phyloP scores from a whole-genome alignment of 1,139 yeast genomes.

The Meyerozyma guilliermondii region DNA sequence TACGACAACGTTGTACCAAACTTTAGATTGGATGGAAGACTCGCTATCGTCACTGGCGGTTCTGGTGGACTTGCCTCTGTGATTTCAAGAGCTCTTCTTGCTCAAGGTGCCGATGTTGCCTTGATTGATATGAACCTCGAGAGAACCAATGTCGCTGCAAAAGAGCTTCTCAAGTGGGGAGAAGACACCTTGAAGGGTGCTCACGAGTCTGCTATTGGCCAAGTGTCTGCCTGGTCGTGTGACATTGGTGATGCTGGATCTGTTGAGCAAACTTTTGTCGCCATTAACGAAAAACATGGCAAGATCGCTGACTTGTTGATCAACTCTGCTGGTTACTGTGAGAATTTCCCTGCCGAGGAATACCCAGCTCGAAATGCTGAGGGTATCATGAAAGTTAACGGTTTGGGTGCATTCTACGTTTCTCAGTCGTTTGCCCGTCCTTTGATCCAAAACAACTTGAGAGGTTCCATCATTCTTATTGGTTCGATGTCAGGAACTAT shows the following conservation, averaged over 20 bases:
- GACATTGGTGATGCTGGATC: conserved; percentile 63
- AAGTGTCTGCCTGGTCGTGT: conserved; percentile 69
- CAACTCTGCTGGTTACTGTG: conserved; percentile 83
- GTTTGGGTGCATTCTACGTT: conserved; percentile 71
- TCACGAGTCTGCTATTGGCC: conserved; percentile 34
- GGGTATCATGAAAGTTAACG: conserved; percentile 63
- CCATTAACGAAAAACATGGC: conserved; percentile 53
- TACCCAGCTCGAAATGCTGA: conserved; percentile 72
- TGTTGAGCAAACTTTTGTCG: conserved; percentile 51
- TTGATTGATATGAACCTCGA: conserved; percentile 66
- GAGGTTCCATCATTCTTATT: conserved; percentile 40
- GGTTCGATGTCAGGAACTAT: conserved; percentile 49
- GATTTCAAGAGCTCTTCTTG: conserved; percentile 61
- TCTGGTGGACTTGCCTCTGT: conserved; percentile 76
- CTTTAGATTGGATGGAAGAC: conserved; percentile 65
- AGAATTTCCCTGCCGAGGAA: conserved; percentile 71
- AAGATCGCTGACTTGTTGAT: conserved; percentile 61
- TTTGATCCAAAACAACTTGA: conserved; percentile 52
- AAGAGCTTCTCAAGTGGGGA: conserved; percentile 54
- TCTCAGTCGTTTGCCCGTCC: conserved; percentile 60
- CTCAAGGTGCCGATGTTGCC: conserved; percentile 70
- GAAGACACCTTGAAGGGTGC: conserved; percentile 39
- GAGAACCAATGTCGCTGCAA: conserved; percentile 55
- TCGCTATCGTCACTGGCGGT: conserved; percentile 77
- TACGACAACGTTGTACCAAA: conserved; percentile 45